Base-by-base conservation (phyloP, 768 basidiomycete genomes). In the Suillus discolor region DNA sequence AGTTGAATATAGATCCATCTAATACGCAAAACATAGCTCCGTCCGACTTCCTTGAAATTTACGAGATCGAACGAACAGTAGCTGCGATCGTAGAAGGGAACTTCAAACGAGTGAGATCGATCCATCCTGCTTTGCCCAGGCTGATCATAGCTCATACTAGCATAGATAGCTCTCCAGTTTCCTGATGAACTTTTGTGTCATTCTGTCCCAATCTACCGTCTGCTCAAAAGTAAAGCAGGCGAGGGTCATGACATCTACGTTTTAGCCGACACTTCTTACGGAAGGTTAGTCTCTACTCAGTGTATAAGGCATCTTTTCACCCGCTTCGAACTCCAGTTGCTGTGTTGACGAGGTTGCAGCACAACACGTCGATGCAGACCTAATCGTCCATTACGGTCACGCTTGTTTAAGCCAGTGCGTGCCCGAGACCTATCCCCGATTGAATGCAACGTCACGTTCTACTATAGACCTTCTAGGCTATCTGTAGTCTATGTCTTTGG, bases 271-370 rank as follows among this genome's bases (percentile, higher is more conserved):
- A 98, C 96, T 25, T 97, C 96, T 5, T 98, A 98, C 77, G 97
- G 96, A 78, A 96, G 93, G 96, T 88, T 80, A 54, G 87, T n/a
- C 12, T 70, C 70, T 23, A 11, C 42, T 63, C 6, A 25, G 18
- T 57, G 5, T 25, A 57, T 42, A 57, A 18, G 23, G 53, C 42
- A 57, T n/a, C 12, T 55, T 57, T 65, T 71, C 34, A 67, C 31
- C 8, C 28, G 39, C 31, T 44, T 41, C 45, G 6, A 42, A 44
- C 62, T 57, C n/a, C 53, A 72, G 96, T 71, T 99, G 97, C 72
- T 99, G 97, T 74, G 94, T 97, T 3, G 97, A 99, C 72, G 94
- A 98, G 70, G 91, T 99, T 6, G 92, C 96, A 6, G 96, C 97
- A 4, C 90, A 95, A 71, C 97, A 99, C 72, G 89, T 96, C 55